Percentiles rank a stretch among this genome's conserved stretches.
These are phyloP conservation scores for Thermochaetoides thermophila DNA, from an alignment of 495 filamentous ascomycete genomes.

Conservation along the genomic window DNA sequence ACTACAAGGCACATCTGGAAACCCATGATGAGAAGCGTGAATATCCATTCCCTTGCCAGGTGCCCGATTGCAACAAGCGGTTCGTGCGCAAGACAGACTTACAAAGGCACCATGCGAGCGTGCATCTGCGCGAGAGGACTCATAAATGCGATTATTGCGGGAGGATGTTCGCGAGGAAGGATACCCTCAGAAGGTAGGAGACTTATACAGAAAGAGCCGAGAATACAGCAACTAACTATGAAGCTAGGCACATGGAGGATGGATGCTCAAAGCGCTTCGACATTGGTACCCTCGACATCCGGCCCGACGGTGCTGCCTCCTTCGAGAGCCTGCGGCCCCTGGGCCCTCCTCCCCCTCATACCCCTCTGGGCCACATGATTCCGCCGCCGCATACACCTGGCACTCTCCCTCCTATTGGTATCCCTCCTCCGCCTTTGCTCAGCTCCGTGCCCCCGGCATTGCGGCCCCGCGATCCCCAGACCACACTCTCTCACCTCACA, in stretches of 20 bases:
- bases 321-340: constrained; percentile 12
- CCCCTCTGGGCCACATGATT: constrained; percentile 12
- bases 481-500: too few relatives aligned
- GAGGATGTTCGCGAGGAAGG: constrained; percentile 64
- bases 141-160: constrained; percentile 58
- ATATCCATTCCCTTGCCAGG: constrained; percentile 52
- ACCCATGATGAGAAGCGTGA: constrained; percentile 67
- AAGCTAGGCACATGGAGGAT: constrained; percentile 57
- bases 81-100: constrained; percentile 81
- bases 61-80: constrained; percentile 50
- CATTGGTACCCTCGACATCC: constrained; percentile 30
- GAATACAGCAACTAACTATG: constrained; percentile 6
- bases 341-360: background rate
- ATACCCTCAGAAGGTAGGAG: constrained; percentile 68
- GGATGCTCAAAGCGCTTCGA: constrained; percentile 64
- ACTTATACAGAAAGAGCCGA: too few relatives aligned
- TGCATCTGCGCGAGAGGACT: constrained; percentile 61
- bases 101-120: constrained; percentile 66
- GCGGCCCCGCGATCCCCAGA: too few relatives aligned
- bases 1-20: constrained; percentile 81
- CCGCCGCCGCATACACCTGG: constrained; percentile 9
- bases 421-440: too few relatives aligned
- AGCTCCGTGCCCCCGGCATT: too few relatives aligned
- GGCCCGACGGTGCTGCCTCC: constrained; percentile 25
- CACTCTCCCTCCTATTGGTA: too few relatives aligned